phyloP scores from a whole-genome alignment of 805 yeast genomes.

The Priceomyces medius region DNA sequence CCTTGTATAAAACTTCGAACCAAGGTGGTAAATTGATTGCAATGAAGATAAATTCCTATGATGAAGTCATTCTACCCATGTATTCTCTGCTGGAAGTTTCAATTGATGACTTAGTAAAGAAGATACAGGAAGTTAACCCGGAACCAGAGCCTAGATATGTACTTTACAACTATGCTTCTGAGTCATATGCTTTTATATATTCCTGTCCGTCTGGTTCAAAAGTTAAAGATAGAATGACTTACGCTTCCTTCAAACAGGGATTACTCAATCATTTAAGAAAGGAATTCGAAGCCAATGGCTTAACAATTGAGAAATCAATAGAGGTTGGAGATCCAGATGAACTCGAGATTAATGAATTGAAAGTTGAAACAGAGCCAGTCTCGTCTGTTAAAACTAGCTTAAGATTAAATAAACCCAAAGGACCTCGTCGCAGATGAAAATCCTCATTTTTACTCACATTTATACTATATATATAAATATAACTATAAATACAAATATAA shows the following conservation, averaged over 20 bases:
- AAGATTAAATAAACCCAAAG: conserved; percentile 60
- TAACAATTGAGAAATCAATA: conserved; percentile 44
- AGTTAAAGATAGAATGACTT: conserved; percentile 88
- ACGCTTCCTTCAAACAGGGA: conserved; percentile 77
- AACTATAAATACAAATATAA: neutral
- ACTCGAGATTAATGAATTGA: conserved; percentile 54
- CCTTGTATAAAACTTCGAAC: conserved; percentile 15
- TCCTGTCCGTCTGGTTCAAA: conserved; percentile 89
- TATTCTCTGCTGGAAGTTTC: conserved; percentile 20
- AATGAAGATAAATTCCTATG: conserved; percentile 48
- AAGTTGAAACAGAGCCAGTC: conserved; percentile 13
- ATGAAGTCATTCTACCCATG: conserved; percentile 41
- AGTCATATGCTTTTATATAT: conserved; percentile 61
- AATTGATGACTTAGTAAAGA: conserved; percentile 18
- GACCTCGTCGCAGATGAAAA: conserved; percentile 54
- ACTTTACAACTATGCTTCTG: conserved; percentile 43
- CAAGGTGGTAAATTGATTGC: conserved; percentile 35
- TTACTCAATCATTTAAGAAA: conserved; percentile 51
- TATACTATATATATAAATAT: neutral
- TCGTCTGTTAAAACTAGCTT: conserved; percentile 17
- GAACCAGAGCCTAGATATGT: conserved; percentile 46
- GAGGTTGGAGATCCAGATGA: conserved; percentile 78
- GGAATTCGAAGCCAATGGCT: conserved; percentile 25
- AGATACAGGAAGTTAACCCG: conserved; percentile 36
- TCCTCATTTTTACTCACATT: neutral